Conservation (phyloP, 2,329 filamentous ascomycete species). For the Neurospora crassa region DNA sequence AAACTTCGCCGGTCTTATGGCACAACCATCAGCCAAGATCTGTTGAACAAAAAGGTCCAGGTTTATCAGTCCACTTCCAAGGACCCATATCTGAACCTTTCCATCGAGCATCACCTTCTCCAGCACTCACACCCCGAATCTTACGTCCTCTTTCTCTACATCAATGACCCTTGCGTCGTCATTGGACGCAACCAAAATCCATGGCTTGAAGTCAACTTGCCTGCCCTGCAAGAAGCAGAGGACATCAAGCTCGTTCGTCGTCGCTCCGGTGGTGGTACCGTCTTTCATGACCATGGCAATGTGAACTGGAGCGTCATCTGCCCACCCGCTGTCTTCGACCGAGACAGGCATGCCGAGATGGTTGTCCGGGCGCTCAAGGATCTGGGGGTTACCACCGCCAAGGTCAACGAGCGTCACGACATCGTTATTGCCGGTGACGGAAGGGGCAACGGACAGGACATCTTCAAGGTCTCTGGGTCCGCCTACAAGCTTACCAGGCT, state of each 20-base stretch:
- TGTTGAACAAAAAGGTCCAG: conserved; percentile 38
- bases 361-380: conserved; percentile 69
- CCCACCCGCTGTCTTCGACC: conserved; percentile 65
- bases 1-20: background rate
- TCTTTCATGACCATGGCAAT: conserved; percentile 90
- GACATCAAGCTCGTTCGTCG: conserved; percentile 61
- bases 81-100: conserved; percentile 83
- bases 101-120: conserved; percentile 85
- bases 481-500: conserved; percentile 85
- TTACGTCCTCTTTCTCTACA: conserved; percentile 76
- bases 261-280: conserved; percentile 80
- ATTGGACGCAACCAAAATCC: conserved; percentile 97
- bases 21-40: background rate
- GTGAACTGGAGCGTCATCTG: conserved; percentile 92
- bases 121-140: conserved; percentile 63
- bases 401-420: conserved; percentile 86
- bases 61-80: conserved; percentile 61
- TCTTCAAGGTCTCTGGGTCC: conserved; percentile 80
- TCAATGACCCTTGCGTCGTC: conserved; percentile 78
- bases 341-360: conserved; percentile 86
- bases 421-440: conserved; percentile 55
- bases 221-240: conserved; percentile 33
- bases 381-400: conserved; percentile 44
- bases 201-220: conserved; percentile 81
- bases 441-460: conserved; percentile 5